phyloP scores from a whole-genome alignment of 73 alveolate species.

The Effrenium voratum region DNA sequence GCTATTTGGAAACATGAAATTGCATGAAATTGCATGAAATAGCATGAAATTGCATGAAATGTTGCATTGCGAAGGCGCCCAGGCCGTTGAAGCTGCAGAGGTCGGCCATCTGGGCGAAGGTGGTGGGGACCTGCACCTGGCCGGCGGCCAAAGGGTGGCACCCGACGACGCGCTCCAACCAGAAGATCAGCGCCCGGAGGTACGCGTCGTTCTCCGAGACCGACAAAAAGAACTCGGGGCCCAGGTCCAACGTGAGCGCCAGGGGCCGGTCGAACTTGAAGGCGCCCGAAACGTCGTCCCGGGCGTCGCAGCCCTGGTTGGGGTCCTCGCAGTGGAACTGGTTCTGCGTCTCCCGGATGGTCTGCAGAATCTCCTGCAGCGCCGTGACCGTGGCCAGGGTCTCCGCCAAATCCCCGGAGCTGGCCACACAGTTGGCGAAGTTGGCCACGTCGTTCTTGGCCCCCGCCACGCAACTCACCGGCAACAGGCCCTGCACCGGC shows the following conservation, averaged over 20 bases:
- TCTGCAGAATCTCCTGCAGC: constrained; percentile 66
- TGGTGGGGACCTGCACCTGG: constrained; percentile 75
- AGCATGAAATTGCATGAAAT: too few species aligned
- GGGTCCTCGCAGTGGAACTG: constrained; percentile 80
- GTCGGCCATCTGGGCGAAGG: constrained; percentile 46
- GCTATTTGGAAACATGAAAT: background rate
- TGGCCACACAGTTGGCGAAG: constrained; percentile 67
- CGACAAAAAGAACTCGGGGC: constrained; percentile 35
- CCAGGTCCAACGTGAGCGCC: constrained; percentile 79
- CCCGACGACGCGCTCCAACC: constrained; percentile 90
- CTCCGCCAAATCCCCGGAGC: constrained; percentile 55
- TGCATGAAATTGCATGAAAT: background rate
- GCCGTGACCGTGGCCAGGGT: constrained; percentile 21
- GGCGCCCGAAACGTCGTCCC: constrained; percentile 62
- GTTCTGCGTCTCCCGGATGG: constrained; percentile 62
- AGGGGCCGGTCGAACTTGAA: constrained; percentile 83
- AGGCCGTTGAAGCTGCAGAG: constrained; percentile 68
- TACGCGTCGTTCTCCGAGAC: constrained; percentile 59
- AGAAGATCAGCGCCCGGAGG: constrained; percentile 43
- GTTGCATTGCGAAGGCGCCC: background rate
- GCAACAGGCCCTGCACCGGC: constrained; percentile 2
- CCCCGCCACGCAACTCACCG: constrained; percentile 62
- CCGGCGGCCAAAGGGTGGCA: constrained; percentile 78
- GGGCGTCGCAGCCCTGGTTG: constrained; percentile 29
- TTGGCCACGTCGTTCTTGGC: constrained; percentile 55